phyloP scores from a whole-genome alignment of 768 basidiomycete genomes.

The Chalciporus sphaerocephalus region DNA sequence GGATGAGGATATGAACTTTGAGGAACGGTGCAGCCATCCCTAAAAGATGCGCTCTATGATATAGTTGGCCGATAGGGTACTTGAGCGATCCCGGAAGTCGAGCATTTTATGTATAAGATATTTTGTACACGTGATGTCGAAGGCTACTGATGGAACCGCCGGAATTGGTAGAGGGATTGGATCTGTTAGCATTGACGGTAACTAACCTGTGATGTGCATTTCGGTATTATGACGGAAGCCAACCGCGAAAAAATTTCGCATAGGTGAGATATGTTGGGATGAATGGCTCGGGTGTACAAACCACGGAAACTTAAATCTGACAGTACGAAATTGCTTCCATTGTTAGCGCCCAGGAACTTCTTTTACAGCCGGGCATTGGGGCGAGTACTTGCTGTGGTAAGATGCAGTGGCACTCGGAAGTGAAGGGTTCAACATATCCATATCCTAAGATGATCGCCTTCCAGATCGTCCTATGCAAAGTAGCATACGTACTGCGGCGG shows the following conservation, averaged over 20 bases:
- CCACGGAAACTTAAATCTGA: background rate
- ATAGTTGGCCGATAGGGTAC: background rate
- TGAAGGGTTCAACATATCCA: too few relatives aligned
- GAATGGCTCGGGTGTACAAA: background rate
- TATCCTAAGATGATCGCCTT: too few relatives aligned
- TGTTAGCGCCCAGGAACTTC: too few relatives aligned
- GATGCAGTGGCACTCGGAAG: too few relatives aligned
- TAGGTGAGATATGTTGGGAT: too few relatives aligned
- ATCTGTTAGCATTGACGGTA: background rate
- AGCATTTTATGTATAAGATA: constrained; percentile 9
- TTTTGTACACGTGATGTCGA: constrained; percentile 16
- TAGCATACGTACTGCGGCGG: too few relatives aligned
- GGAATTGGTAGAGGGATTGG: constrained; percentile 1
- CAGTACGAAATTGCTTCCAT: background rate
- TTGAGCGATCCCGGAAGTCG: background rate
- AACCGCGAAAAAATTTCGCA: background rate
- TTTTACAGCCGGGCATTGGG: too few relatives aligned
- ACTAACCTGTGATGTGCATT: background rate
- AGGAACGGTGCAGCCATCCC: constrained; percentile 15
- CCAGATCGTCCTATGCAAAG: too few relatives aligned
- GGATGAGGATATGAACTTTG: constrained; percentile 22
- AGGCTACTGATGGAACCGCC: background rate
- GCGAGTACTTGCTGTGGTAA: too few relatives aligned
- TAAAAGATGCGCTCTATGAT: background rate
- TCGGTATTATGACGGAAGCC: background rate